phyloP scores from a whole-genome alignment of 1,139 yeast species.

The Diutina neorugosa region DNA sequence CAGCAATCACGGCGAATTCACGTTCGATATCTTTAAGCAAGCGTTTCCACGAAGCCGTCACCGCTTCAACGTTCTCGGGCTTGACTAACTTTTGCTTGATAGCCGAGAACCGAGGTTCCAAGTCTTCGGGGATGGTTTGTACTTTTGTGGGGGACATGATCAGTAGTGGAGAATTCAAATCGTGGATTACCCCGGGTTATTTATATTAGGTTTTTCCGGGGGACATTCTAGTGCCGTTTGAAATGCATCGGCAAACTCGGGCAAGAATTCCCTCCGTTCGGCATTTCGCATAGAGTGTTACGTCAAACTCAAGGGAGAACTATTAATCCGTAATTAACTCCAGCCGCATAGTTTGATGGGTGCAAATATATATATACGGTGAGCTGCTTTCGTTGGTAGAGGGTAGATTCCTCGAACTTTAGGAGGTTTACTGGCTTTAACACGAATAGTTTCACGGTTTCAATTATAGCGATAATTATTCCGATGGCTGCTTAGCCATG shows the following conservation, averaged over 20 bases:
- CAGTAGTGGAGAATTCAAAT: neutral
- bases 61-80: constrained; percentile 13
- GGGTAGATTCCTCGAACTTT: too few species aligned
- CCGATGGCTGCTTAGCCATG: neutral
- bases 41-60: constrained; percentile 14
- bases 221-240: neutral
- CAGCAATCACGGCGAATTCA: constrained; percentile 10
- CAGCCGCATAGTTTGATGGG: too few species aligned
- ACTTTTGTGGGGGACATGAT: constrained; percentile 5
- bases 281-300: neutral
- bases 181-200: neutral
- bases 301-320: too few species aligned
- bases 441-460: too few species aligned
- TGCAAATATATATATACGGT: too few species aligned
- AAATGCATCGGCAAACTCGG: neutral
- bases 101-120: constrained; percentile 9
- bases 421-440: too few species aligned
- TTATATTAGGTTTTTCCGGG: neutral
- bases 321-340: too few species aligned
- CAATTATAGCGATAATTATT: neutral
- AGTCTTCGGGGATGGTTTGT: constrained; percentile 7
- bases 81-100: constrained; percentile 12
- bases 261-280: neutral
- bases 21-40: constrained; percentile 11
- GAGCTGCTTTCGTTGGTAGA: too few species aligned